A percentile compares a stretch with the other conserved stretches of the same genome.
phyloP scores from a whole-genome alignment of 2,329 filamentous ascomycete species.

The Pestalotiopsis fici region DNA sequence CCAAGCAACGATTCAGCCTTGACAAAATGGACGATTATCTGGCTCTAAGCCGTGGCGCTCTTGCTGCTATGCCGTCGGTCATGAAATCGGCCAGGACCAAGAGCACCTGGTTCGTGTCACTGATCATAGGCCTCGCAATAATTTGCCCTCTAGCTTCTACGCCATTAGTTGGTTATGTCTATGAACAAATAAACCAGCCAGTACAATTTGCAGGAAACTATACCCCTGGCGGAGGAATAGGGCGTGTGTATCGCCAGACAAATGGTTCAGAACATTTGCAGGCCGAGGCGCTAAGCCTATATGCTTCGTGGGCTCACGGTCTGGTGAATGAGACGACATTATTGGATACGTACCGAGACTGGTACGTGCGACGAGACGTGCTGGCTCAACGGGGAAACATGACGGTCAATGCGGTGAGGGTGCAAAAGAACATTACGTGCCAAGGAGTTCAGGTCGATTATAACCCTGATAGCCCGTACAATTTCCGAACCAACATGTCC shows the following conservation, averaged over 20 bases:
- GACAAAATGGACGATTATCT: background rate
- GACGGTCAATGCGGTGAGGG: background rate
- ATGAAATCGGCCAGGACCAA: background rate
- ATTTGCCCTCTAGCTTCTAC: background rate
- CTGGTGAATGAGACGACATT: background rate
- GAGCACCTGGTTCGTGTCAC: background rate
- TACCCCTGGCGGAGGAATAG: background rate
- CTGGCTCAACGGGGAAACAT: background rate
- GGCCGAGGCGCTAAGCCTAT: background rate
- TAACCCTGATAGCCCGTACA: background rate
- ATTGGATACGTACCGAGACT: background rate
- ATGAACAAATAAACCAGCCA: background rate
- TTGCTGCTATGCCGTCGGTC: background rate
- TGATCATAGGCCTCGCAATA: background rate
- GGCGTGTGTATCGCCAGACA: background rate
- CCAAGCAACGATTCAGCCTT: background rate
- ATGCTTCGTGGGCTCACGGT: background rate
- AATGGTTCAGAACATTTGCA: background rate
- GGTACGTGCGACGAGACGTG: background rate
- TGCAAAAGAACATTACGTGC: background rate
- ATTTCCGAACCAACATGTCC: background rate
- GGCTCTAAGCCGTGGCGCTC: background rate
- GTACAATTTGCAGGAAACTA: background rate
- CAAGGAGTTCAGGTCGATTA: background rate
- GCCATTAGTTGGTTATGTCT: background rate